Conservation (phyloP, 495 filamentous ascomycete genomes). For the Xylaria palmicola region DNA sequence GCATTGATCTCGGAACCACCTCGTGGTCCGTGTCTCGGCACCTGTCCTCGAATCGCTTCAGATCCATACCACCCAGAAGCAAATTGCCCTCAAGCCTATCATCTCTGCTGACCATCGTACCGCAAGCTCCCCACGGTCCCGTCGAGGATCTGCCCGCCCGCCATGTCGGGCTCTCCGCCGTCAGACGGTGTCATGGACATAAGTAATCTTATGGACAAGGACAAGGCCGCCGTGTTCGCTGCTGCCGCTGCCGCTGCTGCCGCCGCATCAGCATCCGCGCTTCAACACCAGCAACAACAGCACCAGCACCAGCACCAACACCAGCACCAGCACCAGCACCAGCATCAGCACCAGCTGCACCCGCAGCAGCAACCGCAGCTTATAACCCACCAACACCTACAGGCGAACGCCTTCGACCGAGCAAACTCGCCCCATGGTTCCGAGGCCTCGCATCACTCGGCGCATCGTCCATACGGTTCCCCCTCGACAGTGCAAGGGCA, state of each 20-base stretch:
- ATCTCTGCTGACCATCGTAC: slow-evolving; percentile 5
- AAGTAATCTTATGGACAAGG: slow-evolving; percentile 66
- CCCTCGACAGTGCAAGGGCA: slow-evolving; percentile 47
- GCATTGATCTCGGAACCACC: background rate
- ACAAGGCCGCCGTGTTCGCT: slow-evolving; percentile 56
- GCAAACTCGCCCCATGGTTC: slow-evolving; percentile 68
- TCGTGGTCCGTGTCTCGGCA: slow-evolving; percentile 6
- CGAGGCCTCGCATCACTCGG: slow-evolving; percentile 62
- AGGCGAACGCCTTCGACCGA: slow-evolving; percentile 63
- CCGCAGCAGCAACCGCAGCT: slow-evolving; percentile 47
- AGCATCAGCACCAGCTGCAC: background rate
- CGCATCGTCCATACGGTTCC: slow-evolving; percentile 32
- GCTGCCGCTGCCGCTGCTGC: slow-evolving; percentile 47
- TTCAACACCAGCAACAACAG: slow-evolving; percentile 54
- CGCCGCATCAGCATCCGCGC: slow-evolving; percentile 52
- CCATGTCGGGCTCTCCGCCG: slow-evolving; percentile 31
- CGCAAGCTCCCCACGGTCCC: background rate
- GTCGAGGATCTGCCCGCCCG: background rate
- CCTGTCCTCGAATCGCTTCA: background rate
- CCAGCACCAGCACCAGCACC: background rate
- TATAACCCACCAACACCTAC: slow-evolving; percentile 54
- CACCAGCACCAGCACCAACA: background rate
- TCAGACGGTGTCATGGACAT: slow-evolving; percentile 59
- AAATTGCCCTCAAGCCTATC: background rate
- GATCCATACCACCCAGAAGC: background rate